phyloP scores from a whole-genome alignment of 306 rosid species.

The Fagus sylvatica region DNA sequence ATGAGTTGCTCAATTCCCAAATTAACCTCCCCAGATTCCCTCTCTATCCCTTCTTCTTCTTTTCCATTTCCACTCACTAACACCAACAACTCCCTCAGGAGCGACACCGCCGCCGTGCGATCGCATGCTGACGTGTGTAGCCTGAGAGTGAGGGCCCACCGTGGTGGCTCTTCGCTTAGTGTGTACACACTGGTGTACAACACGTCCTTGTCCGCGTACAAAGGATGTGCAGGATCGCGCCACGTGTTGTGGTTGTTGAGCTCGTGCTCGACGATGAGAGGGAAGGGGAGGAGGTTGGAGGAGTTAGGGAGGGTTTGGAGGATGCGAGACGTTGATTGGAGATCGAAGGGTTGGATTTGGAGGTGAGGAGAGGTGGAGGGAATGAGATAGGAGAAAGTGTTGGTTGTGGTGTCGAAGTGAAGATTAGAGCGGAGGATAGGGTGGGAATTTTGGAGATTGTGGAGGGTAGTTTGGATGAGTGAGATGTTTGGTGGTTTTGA shows the following conservation, averaged over 20 bases:
- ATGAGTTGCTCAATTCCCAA: conserved; percentile 68
- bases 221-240: conserved; percentile 30
- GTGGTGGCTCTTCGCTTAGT: conserved; percentile 20
- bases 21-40: conserved; percentile 33
- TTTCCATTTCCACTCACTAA: conserved; percentile 14
- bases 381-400: conserved; percentile 47
- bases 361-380: conserved; percentile 44
- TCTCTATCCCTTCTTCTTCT: conserved; percentile 31
- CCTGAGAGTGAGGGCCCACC: conserved; percentile 56
- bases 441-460: conserved; percentile 59
- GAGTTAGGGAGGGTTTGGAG: conserved; percentile 23
- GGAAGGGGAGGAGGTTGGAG: conserved; percentile 44
- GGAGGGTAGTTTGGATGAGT: conserved; percentile 62
- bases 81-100: conserved; percentile 48
- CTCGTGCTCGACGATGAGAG: conserved; percentile 65
- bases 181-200: conserved; percentile 49
- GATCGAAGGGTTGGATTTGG: conserved; percentile 63
- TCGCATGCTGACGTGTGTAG: conserved; percentile 81
- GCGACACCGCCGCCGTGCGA: conserved; percentile 59
- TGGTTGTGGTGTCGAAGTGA: conserved; percentile 42
- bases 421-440: conserved; percentile 83
- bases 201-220: conserved; percentile 34
- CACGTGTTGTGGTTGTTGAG: conserved; percentile 60
- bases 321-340: conserved; percentile 48
- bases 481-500: conserved; percentile 58